Evolutionary conservation across 768 basidiomycete genomes (phyloP).

Genomic region (Collybia mongolica): DNA sequence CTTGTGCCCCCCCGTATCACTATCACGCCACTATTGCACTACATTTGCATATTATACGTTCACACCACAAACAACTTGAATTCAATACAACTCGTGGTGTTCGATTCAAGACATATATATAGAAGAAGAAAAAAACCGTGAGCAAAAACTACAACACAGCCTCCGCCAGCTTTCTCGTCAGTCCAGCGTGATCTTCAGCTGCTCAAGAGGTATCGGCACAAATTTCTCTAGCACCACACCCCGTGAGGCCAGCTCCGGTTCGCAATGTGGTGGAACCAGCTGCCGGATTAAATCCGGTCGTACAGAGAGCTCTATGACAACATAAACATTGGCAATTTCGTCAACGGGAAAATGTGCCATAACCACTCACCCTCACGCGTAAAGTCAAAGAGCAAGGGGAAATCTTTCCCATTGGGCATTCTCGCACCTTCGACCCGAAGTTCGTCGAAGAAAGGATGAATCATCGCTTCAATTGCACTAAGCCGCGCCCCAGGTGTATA

Average conservation of each 20-base stretch:
- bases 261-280: slow-evolving; percentile 88
- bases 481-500: slow-evolving; percentile 96
- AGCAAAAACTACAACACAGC: slow-evolving; percentile 10
- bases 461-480: slow-evolving; percentile 89
- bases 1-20: not conserved
- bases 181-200: slow-evolving; percentile 92
- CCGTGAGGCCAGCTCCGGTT: slow-evolving; percentile 84
- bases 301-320: slow-evolving; percentile 81
- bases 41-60: slow-evolving; percentile 9
- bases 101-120: slow-evolving; percentile 42
- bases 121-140: slow-evolving; percentile 25
- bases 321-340: slow-evolving; percentile 2
- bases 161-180: slow-evolving; percentile 37
- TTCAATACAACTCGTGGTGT: slow-evolving; percentile 20
- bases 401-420: slow-evolving; percentile 97
- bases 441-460: slow-evolving; percentile 97
- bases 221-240: slow-evolving; percentile 88
- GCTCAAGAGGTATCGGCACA: slow-evolving; percentile 96
- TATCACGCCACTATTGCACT: slow-evolving; percentile 13
- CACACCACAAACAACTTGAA: slow-evolving; percentile 15
- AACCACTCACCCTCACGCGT: slow-evolving; percentile 78
- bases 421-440: slow-evolving; percentile 84
- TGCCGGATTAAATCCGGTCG: slow-evolving; percentile 91
- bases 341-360: not conserved
- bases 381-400: slow-evolving; percentile 93